These are phyloP conservation scores for Boletus reticuloceps DNA, from an alignment of 768 basidiomycete species.

Conservation along the genomic window DNA sequence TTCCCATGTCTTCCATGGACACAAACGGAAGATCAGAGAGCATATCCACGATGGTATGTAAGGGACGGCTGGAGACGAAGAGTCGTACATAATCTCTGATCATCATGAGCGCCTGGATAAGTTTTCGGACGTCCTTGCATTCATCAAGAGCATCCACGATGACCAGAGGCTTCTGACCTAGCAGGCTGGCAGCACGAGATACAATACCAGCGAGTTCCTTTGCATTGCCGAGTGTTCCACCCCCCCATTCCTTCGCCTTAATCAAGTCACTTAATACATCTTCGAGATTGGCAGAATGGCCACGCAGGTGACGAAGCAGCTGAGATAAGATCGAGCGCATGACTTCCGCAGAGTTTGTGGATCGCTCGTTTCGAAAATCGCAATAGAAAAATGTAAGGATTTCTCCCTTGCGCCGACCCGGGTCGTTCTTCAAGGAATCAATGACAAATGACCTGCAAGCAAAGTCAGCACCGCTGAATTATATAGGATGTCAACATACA, in stretches of 20 bases:
- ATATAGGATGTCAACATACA: neutral
- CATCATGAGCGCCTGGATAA: neutral
- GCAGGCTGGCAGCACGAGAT: neutral
- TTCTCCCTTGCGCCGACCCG: neutral
- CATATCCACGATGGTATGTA: neutral
- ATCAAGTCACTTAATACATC: neutral
- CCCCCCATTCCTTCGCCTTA: neutral
- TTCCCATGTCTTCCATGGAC: neutral
- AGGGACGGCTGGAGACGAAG: slow-evolving; percentile 1
- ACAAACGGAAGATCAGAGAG: slow-evolving; percentile 1
- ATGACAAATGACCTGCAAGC: neutral
- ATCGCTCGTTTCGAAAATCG: slow-evolving; percentile 1
- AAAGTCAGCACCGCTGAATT: neutral
- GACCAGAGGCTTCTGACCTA: neutral
- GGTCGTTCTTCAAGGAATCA: neutral
- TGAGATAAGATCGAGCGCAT: slow-evolving; percentile 2
- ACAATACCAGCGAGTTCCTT: neutral
- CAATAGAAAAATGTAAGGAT: slow-evolving; percentile 1
- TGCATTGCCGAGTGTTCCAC: neutral
- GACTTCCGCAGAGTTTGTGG: neutral
- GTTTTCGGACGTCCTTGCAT: neutral
- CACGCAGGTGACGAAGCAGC: neutral
- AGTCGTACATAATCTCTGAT: neutral
- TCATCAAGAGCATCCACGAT: slow-evolving; percentile 8
- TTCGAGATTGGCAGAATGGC: neutral